Conservation (phyloP, 2,329 filamentous ascomycete species). For the Aspergillus aculeatinus region DNA sequence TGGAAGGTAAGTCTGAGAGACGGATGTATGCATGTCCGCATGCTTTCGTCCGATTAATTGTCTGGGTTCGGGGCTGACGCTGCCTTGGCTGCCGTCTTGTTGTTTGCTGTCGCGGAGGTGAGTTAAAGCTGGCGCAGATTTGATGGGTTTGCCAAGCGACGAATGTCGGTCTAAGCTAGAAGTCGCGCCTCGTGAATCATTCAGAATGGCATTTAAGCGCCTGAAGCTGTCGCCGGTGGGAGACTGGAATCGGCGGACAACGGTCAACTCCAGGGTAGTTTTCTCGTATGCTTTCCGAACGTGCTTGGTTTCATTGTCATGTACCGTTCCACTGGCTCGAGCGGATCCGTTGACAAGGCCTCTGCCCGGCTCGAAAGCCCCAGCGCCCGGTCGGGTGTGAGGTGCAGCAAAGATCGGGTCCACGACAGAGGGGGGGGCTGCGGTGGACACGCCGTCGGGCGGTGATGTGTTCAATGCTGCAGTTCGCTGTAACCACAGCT, state of each 20-base stretch:
- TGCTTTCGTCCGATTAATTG: slow-evolving; percentile 23
- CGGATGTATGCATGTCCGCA: slow-evolving; percentile 24
- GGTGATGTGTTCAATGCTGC: slow-evolving; percentile 47
- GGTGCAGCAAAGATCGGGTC: slow-evolving; percentile 35
- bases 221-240: slow-evolving; percentile 46
- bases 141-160: slow-evolving; percentile 34
- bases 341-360: slow-evolving; percentile 30
- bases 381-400: slow-evolving; percentile 31
- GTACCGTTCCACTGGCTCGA: slow-evolving; percentile 27
- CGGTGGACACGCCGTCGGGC: slow-evolving; percentile 35
- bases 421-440: slow-evolving; percentile 35
- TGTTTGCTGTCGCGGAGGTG: slow-evolving; percentile 30
- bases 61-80: slow-evolving; percentile 24
- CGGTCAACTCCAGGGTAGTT: slow-evolving; percentile 43
- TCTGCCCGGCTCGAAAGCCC: slow-evolving; percentile 30
- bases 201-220: slow-evolving; percentile 34
- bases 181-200: slow-evolving; percentile 19
- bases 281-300: slow-evolving; percentile 47
- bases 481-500: slow-evolving; percentile 49
- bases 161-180: slow-evolving; percentile 16
- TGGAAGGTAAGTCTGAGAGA: slow-evolving; percentile 33
- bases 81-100: slow-evolving; percentile 17
- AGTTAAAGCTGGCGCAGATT: slow-evolving; percentile 36
- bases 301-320: slow-evolving; percentile 41
- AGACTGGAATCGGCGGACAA: slow-evolving; percentile 47